These are phyloP conservation scores for Claviceps purpurea DNA, from an alignment of 2,329 filamentous ascomycete species.

Conservation along the genomic window DNA sequence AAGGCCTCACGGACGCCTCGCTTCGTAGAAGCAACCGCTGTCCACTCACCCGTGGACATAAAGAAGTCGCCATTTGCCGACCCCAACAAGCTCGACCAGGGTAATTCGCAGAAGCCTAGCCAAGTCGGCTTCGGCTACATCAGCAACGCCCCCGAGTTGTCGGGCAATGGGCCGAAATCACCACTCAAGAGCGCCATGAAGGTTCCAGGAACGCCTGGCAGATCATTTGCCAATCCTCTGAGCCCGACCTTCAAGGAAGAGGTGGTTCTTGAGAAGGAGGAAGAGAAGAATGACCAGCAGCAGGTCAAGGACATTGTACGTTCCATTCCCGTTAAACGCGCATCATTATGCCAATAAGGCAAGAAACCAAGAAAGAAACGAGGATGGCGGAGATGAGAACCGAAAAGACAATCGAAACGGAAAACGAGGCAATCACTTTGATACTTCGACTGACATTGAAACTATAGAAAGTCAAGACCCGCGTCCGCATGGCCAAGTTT, in stretches of 20 bases:
- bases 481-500: conserved; percentile 87
- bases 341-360: neutral
- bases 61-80: conserved; percentile 44
- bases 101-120: conserved; percentile 54
- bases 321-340: conserved; percentile 9
- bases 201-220: conserved; percentile 68
- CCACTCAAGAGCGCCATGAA: conserved; percentile 85
- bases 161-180: conserved; percentile 54
- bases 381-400: neutral
- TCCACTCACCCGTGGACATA: conserved; percentile 61
- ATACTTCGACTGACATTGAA: neutral
- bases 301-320: conserved; percentile 80
- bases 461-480: conserved; percentile 73
- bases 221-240: conserved; percentile 60
- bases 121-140: conserved; percentile 94
- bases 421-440: neutral
- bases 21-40: conserved; percentile 68
- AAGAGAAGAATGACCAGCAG: conserved; percentile 68
- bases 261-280: conserved; percentile 71
- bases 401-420: neutral
- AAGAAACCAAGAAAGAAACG: neutral
- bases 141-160: conserved; percentile 41
- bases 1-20: conserved; percentile 62
- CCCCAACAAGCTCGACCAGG: conserved; percentile 37
- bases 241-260: conserved; percentile 91